phyloP scores from a whole-genome alignment of 192 early-diverging fungal species.

The Gigaspora rosea region DNA sequence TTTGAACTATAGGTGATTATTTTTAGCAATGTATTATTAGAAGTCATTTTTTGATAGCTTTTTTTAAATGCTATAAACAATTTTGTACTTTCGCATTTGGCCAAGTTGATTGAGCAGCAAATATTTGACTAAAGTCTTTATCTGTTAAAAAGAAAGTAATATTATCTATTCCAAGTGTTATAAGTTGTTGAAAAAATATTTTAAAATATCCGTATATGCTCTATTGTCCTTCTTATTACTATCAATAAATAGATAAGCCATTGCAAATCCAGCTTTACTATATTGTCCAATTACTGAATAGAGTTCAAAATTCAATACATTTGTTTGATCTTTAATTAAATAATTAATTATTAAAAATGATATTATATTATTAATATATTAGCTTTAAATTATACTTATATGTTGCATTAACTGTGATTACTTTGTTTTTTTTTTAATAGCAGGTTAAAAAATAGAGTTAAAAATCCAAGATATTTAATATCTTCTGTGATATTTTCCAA shows the following conservation, averaged over 20 bases:
- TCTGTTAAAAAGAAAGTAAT: not conserved
- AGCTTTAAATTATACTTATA: not conserved
- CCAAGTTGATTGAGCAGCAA: not conserved
- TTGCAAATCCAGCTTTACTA: not conserved
- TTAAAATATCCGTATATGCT: not conserved
- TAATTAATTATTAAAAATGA: not conserved
- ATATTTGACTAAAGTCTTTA: not conserved
- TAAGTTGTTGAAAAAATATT: too few relatives aligned
- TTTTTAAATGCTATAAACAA: not conserved
- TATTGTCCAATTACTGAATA: slow-evolving; percentile 2
- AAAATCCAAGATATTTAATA: slow-evolving; percentile 3
- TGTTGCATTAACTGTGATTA: not conserved
- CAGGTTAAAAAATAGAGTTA: not conserved
- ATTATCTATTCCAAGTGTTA: too few relatives aligned
- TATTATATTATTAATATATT: too few relatives aligned
- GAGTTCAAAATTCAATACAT: not conserved
- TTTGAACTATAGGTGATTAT: not conserved
- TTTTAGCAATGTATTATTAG: not conserved
- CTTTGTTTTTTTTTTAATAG: not conserved
- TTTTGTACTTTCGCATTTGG: not conserved
- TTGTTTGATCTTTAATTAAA: slow-evolving; percentile 12
- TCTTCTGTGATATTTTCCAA: not conserved
- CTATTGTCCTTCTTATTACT: not conserved
- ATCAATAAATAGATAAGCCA: not conserved
- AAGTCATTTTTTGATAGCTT: not conserved